Base-by-base conservation (phyloP, 2,329 filamentous ascomycete species). In the Macrophomina pseudophaseolina region DNA sequence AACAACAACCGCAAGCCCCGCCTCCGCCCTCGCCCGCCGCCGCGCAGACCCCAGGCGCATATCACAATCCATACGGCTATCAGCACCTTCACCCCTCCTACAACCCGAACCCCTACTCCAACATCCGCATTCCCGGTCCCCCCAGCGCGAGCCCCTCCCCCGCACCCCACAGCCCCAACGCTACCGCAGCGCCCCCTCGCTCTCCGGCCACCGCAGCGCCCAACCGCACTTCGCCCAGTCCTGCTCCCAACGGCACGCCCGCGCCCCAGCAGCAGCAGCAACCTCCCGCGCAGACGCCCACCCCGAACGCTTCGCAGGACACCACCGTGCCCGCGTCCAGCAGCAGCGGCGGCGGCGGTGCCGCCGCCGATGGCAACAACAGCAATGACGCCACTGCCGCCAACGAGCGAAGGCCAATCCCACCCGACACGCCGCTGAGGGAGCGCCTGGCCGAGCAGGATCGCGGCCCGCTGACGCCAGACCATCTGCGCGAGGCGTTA, bases 401-500 rank as follows among this genome's bases (percentile, higher is more conserved):
- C 28, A 40, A 32, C 14, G 42, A n/a, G n/a, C 23, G 32, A n/a
- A 49, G 46, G 16, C 46, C 8, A 28, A 66, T 65, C 30, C 54
- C 66, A 11, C 14, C 40, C 48, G 60, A 65, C 40, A n/a, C 56
- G 42, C 42, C 54, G 33, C 53, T 67, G 49, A 28, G 28, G 18
- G 64, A 68, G 32, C 54, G 66, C 28, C 64, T 68, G 16, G 70
- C 74, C 16, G 77, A 79, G 68, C 71, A 72, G 58, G 79, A 83
- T 69, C 78, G 81, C 65, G 83, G 83, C 4, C 90, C 91, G 0
- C 74, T 94, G 54, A 85, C 89, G 32, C 90, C 91, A 0, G 91
- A 93, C 68, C 91, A 94, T 76, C 77, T 94, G 53, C 83, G 90
- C 23, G 91, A 94, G 76, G 90, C 91, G 5, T 82, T 90, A 75